These are phyloP conservation scores for Didymella glomerata DNA, from an alignment of 2,329 filamentous ascomycete species.

Conservation along the genomic window DNA sequence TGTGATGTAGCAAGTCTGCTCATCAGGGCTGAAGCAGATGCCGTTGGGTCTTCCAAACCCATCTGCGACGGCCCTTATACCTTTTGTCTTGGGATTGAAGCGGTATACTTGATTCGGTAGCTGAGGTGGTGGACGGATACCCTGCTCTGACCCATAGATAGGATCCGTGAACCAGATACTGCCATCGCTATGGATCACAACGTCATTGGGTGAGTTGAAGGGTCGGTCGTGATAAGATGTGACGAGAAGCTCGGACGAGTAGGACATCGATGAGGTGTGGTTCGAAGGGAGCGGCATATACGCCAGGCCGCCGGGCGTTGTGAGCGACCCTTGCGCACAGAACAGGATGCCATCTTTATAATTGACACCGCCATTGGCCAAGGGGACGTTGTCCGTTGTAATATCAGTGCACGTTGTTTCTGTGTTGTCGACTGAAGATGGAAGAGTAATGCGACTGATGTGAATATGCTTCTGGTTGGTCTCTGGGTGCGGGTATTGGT, in stretches of 20 bases:
- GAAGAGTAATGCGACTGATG: slow-evolving; percentile 27
- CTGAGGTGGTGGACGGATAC: slow-evolving; percentile 33
- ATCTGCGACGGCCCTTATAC: slow-evolving; percentile 51
- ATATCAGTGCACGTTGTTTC: slow-evolving; percentile 17
- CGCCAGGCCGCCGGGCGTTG: slow-evolving; percentile 40
- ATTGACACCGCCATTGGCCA: slow-evolving; percentile 44
- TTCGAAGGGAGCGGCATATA: slow-evolving; percentile 40
- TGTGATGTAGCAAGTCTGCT: slow-evolving; percentile 53
- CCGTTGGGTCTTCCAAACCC: slow-evolving; percentile 54
- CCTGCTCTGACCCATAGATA: slow-evolving; percentile 35
- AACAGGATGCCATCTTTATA: slow-evolving; percentile 44
- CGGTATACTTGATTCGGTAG: slow-evolving; percentile 48
- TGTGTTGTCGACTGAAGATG: slow-evolving; percentile 9
- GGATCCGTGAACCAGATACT: slow-evolving; percentile 60
- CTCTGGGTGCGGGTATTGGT: slow-evolving; percentile 34
- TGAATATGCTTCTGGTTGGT: slow-evolving; percentile 30
- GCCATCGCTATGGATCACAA: slow-evolving; percentile 51
- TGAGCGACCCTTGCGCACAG: slow-evolving; percentile 46
- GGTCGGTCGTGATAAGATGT: slow-evolving; percentile 55
- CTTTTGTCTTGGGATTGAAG: slow-evolving; percentile 49
- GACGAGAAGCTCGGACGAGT: slow-evolving; percentile 41
- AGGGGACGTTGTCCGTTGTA: slow-evolving; percentile 14
- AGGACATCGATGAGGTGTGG: slow-evolving; percentile 7
- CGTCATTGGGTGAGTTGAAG: slow-evolving; percentile 54
- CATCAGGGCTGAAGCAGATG: slow-evolving; percentile 54